A percentile compares a stretch with the other conserved stretches of the same genome.
Evolutionary conservation across 1,284 basidiomycete genomes (phyloP).

Genomic region (Coriolopsis trogii): DNA sequence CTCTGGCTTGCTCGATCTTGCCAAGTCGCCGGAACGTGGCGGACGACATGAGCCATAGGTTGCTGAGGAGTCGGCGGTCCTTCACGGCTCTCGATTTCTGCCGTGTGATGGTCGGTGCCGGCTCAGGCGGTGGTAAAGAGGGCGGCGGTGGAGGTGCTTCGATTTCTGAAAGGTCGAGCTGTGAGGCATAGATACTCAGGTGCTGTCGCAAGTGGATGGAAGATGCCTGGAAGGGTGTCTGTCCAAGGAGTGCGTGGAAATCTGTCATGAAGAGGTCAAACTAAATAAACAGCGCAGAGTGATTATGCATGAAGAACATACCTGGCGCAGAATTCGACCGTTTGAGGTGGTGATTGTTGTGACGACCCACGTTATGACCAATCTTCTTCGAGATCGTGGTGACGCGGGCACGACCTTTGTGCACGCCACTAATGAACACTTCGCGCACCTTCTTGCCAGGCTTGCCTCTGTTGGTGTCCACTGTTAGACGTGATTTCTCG

Average conservation of each 20-base stretch:
- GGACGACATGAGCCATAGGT: conserved; percentile 93
- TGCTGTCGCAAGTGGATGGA: conserved; percentile 83
- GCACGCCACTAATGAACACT: conserved; percentile 71
- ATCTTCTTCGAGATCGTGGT: conserved; percentile 78
- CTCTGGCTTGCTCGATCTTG: conserved; percentile 88
- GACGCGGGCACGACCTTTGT: conserved; percentile 72
- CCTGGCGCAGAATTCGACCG: conserved; percentile 68
- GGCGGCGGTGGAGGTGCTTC: conserved; percentile 43
- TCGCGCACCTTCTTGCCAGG: conserved; percentile 75
- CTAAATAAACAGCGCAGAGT: background rate
- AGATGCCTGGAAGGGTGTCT: conserved; percentile 77
- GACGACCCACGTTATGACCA: conserved; percentile 64
- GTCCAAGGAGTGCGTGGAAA: conserved; percentile 63
- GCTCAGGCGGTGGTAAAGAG: conserved; percentile 40
- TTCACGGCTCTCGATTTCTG: conserved; percentile 52
- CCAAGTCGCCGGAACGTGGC: conserved; percentile 91
- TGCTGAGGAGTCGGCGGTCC: conserved; percentile 77
- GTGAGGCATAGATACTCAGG: conserved; percentile 47
- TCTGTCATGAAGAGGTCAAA: conserved; percentile 41
- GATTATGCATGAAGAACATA: conserved; percentile 33
- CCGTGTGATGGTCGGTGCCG: conserved; percentile 43
- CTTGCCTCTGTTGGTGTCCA: conserved; percentile 30
- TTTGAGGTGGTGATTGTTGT: conserved; percentile 49
- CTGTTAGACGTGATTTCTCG: conserved; percentile 27
- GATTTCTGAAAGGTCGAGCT: conserved; percentile 28